Base-by-base conservation (phyloP, 768 basidiomycete species). In the Phlebiopsis flavidoalba region DNA sequence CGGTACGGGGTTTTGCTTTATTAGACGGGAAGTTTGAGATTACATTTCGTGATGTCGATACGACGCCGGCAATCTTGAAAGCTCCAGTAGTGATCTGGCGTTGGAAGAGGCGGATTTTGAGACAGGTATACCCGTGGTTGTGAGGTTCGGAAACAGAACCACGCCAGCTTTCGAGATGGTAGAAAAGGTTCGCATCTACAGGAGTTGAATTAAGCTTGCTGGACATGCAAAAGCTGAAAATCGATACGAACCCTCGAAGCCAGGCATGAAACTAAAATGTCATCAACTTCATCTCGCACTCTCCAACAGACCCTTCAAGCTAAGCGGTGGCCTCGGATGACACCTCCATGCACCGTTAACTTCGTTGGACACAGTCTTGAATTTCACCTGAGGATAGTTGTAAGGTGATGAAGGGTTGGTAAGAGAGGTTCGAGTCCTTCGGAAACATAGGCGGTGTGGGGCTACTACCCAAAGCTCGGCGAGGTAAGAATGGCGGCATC, bases 211-310 rank as follows among this genome's bases (percentile, higher is more conserved):
- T 40, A 55, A 17, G 35, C 11, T 49, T 22, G 61, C 43, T 7
- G 53, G 15, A 40, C 57, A 3, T 1, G 53, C 19, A 61, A 4
- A 51, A 19, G 43, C 17, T n/a, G 6, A 31, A 31, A 26, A 60
- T n/a, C 1, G 22, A 26, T 48, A 72, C 79, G 49, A 62, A 94
- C 96, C n/a, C 96, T 76, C 88, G 80, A 36, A 91, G 69, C 97
- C 97, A 99, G 8, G 81, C 78, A 17, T 79, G 79, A 49, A n/a
- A 89, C 80, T 21, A 98, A 80, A 19, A 89, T 79, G 67, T 96
- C 93, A 54, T 85, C 86, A 70, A 98, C 86, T 84, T 94, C 96
- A 96, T 69, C 89, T 83, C 10, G 85, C 82, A 60, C 85, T 91
- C 64, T 94, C 92, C 64, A 96, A 71, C 33, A 98, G 74, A 63